Evolutionary conservation across 768 basidiomycete genomes (phyloP).

Genomic region (Zangia roseola): DNA sequence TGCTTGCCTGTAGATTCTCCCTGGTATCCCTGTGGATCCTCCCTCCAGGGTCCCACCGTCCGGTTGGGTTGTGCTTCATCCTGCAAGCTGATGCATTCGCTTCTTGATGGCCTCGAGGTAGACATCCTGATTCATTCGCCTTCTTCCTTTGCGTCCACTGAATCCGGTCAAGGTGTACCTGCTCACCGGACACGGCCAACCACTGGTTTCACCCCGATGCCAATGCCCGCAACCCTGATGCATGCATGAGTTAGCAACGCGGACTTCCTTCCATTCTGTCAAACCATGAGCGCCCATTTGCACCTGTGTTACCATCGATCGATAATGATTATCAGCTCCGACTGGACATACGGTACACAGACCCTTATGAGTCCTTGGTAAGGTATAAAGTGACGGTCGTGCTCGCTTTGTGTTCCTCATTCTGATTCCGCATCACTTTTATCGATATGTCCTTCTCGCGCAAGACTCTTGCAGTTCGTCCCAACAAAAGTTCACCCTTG

Average conservation of each 20-base stretch:
- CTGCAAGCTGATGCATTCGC: background rate
- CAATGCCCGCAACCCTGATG: too few relatives aligned
- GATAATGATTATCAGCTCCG: constrained; percentile 9
- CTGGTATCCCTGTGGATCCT: too few relatives aligned
- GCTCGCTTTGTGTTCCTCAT: background rate
- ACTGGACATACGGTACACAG: background rate
- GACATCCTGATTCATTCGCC: background rate
- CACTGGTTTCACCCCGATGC: too few relatives aligned
- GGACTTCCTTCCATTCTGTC: constrained; percentile 11
- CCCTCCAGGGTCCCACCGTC: too few relatives aligned
- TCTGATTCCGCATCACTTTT: background rate
- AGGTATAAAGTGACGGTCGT: constrained; percentile 16
- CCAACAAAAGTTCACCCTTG: constrained; percentile 12
- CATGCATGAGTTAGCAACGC: constrained; percentile 4
- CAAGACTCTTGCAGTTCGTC: background rate
- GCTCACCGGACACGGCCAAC: too few relatives aligned
- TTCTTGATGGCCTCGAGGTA: constrained; percentile 13
- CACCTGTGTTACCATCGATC: constrained; percentile 5
- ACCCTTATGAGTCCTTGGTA: background rate
- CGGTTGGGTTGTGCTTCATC: too few relatives aligned
- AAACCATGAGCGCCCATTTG: background rate
- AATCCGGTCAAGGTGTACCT: background rate
- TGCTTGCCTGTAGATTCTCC: too few relatives aligned
- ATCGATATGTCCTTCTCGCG: constrained; percentile 21
- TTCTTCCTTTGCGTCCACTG: background rate